Evolutionary conservation across 2,329 filamentous ascomycete species (phyloP).

Genomic region (Hypomyces perniciosus): DNA sequence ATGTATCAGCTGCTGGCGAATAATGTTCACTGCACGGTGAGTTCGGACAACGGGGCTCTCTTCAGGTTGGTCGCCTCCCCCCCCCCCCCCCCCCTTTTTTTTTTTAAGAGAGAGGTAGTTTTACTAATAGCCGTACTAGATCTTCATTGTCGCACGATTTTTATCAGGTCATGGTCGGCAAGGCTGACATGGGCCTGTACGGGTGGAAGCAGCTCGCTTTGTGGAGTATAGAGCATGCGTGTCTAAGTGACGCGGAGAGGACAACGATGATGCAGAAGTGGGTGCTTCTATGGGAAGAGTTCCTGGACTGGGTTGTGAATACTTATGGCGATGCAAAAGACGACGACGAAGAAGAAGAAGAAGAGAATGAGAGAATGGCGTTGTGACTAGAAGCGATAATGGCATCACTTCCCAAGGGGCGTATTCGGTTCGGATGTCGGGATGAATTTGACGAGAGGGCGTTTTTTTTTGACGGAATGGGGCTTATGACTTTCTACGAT

Average conservation of each 20-base stretch:
- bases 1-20: conserved; percentile 65
- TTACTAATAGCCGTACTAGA: conserved; percentile 29
- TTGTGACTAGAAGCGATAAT: not conserved
- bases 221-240: conserved; percentile 59
- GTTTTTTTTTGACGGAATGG: no score
- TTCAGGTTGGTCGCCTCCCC: conserved; percentile 49
- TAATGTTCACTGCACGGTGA: conserved; percentile 67
- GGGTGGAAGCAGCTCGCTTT: conserved; percentile 64
- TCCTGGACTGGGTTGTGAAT: conserved; percentile 47
- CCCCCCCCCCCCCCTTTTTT: not conserved
- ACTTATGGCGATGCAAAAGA: conserved; percentile 26
- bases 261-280: conserved; percentile 37
- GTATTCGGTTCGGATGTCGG: no score
- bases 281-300: conserved; percentile 50
- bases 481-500: no score
- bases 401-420: not conserved
- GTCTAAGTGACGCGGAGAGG: conserved; percentile 41
- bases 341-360: not conserved
- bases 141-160: conserved; percentile 71
- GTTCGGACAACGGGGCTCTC: conserved; percentile 68
- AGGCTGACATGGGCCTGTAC: conserved; percentile 58
- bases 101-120: not conserved
- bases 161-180: conserved; percentile 68
- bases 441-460: no score
- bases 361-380: not conserved